Conservation (phyloP, 2,329 filamentous ascomycete species). For the Hypoxylon sp. region DNA sequence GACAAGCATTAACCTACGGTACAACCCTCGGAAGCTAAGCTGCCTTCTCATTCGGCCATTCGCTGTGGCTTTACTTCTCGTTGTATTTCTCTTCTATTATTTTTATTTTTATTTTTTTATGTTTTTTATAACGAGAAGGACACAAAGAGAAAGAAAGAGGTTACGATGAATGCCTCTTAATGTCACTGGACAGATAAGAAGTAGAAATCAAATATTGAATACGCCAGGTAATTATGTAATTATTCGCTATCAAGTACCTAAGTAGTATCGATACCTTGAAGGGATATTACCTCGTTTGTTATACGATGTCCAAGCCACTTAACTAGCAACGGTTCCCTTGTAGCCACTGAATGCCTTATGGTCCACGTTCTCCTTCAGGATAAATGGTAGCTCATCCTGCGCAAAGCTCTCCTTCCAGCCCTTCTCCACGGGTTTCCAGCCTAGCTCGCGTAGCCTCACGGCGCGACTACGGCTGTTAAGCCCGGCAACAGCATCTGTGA, state of each 20-base stretch:
- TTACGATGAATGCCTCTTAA: too few relatives aligned
- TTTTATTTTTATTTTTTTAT: too few relatives aligned
- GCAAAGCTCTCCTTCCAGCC: conserved; percentile 56
- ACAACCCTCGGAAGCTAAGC: too few relatives aligned
- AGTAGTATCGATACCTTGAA: not conserved
- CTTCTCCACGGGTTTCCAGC: conserved; percentile 63
- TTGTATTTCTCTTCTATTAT: too few relatives aligned
- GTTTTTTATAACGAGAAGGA: too few relatives aligned
- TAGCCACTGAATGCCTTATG: conserved; percentile 42
- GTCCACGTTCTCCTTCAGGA: conserved; percentile 53
- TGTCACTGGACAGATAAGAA: too few relatives aligned
- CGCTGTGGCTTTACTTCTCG: too few relatives aligned
- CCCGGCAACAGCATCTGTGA: conserved; percentile 57
- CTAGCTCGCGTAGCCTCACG: conserved; percentile 60
- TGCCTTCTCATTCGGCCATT: too few relatives aligned
- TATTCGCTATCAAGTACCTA: not conserved
- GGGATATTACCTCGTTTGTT: not conserved
- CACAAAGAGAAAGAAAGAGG: too few relatives aligned
- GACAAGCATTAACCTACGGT: too few relatives aligned
- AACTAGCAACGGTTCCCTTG: conserved; percentile 34
- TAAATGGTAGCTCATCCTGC: conserved; percentile 61
- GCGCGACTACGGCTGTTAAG: conserved; percentile 61
- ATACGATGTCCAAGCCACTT: not conserved
- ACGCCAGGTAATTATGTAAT: not conserved
- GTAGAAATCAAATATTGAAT: not conserved